Percentiles rank a stretch among this genome's conserved stretches.
These are phyloP conservation scores for Citrullus mucosospermus DNA, from an alignment of 306 rosid genomes.

Conservation along the genomic window DNA sequence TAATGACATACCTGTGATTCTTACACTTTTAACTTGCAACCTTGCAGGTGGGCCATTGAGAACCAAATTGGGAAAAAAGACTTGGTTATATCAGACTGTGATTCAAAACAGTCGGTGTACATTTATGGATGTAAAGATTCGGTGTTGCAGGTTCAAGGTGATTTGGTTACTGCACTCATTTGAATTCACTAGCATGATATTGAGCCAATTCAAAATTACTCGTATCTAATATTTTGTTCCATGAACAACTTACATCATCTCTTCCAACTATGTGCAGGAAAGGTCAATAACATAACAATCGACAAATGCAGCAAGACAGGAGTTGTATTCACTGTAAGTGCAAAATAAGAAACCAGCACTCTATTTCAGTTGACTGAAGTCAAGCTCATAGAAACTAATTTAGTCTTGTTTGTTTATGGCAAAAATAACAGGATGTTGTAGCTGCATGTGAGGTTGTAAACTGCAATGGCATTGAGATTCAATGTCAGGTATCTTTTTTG, in stretches of 20 bases:
- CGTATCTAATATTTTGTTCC: not conserved
- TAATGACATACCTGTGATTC: slow-evolving; percentile 6
- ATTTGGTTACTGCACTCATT: not conserved
- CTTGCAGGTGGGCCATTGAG: slow-evolving; percentile 90
- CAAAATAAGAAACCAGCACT: slow-evolving; percentile 8
- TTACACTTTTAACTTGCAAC: not conserved
- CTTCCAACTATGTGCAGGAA: slow-evolving; percentile 42
- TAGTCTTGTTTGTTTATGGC: slow-evolving; percentile 7
- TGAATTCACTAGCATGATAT: not conserved
- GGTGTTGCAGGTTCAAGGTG: slow-evolving; percentile 85
- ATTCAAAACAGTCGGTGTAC: slow-evolving; percentile 85
- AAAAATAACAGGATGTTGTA: slow-evolving; percentile 73
- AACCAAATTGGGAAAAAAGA: slow-evolving; percentile 78
- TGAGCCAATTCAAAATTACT: not conserved
- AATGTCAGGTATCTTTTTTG: slow-evolving; percentile 60
- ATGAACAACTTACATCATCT: not conserved
- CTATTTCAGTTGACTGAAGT: not conserved
- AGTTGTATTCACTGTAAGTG: slow-evolving; percentile 67
- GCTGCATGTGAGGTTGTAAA: slow-evolving; percentile 98
- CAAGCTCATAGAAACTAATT: not conserved
- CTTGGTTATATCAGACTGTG: slow-evolving; percentile 78
- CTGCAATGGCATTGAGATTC: slow-evolving; percentile 86
- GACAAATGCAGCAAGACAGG: slow-evolving; percentile 93
- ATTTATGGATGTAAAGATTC: slow-evolving; percentile 92
- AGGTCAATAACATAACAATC: slow-evolving; percentile 87